phyloP scores from a whole-genome alignment of 2,329 filamentous ascomycete species.

The Colletotrichum sp. region DNA sequence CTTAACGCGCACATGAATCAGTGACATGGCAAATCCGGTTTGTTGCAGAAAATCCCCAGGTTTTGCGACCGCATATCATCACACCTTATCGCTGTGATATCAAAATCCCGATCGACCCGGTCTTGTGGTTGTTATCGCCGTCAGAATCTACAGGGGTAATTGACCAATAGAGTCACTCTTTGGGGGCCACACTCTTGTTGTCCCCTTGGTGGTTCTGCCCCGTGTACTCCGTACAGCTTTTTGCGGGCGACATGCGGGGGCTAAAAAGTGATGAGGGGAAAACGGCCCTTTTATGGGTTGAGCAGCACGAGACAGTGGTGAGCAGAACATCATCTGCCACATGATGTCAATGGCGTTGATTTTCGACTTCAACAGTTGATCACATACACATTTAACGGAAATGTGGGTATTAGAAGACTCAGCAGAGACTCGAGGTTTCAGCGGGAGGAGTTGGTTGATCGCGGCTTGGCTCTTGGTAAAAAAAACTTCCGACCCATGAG shows the following conservation, averaged over 20 bases:
- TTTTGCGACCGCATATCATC: not conserved
- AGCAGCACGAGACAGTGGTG: not conserved
- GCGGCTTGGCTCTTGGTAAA: not conserved
- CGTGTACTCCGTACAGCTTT: not conserved
- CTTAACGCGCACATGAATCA: not conserved
- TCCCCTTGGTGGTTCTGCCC: not conserved
- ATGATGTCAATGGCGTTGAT: not conserved
- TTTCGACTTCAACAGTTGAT: not conserved
- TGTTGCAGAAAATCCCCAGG: not conserved
- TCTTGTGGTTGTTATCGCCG: not conserved
- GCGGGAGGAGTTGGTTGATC: not conserved
- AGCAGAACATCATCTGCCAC: not conserved
- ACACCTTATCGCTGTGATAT: not conserved
- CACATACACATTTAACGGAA: not conserved
- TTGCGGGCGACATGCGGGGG: not conserved
- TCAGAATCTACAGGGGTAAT: fast-evolving
- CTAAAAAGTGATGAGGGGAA: not conserved
- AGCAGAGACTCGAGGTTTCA: not conserved
- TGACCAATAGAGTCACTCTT: not conserved
- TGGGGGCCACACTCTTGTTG: not conserved
- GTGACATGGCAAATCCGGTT: not conserved
- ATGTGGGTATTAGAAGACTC: not conserved
- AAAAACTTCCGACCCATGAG: not conserved
- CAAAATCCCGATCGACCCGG: not conserved
- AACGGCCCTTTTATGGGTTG: not conserved